A percentile compares a stretch with the other conserved stretches of the same genome.
Evolutionary conservation across 495 filamentous ascomycete species (phyloP).

Genomic region (Xanthoparmelia taractica): DNA sequence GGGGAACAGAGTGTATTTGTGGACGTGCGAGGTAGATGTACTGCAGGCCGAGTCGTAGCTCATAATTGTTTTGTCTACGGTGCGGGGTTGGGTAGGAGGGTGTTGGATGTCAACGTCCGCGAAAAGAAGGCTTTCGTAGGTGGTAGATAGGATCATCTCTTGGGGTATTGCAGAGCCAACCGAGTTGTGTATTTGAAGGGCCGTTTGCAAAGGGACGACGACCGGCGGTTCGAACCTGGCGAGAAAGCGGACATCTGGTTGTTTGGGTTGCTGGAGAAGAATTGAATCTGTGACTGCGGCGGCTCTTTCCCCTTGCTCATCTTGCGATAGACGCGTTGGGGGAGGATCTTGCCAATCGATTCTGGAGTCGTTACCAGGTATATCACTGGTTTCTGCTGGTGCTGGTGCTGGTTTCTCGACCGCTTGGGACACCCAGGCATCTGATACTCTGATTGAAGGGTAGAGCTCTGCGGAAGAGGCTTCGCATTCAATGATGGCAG

Average conservation of each 20-base stretch:
- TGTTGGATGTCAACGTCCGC: conserved; percentile 32
- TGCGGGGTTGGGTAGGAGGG: conserved; percentile 22
- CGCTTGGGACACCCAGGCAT: conserved; percentile 55
- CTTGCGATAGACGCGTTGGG: conserved; percentile 9
- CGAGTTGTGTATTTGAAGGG: conserved; percentile 57
- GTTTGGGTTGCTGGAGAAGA: conserved; percentile 40
- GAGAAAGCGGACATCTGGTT: conserved; percentile 72
- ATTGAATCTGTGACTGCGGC: conserved; percentile 26
- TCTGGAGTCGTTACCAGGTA: conserved; percentile 34
- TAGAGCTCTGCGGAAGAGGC: conserved; percentile 44
- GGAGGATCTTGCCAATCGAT: conserved; percentile 63
- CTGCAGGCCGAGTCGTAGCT: conserved; percentile 34
- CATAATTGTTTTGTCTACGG: conserved; percentile 28
- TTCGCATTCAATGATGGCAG: conserved; percentile 58
- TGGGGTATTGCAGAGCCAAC: conserved; percentile 50
- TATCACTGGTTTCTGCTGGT: conserved; percentile 35
- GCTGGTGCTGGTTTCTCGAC: conserved; percentile 43
- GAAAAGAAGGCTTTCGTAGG: conserved; percentile 62
- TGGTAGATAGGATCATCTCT: conserved; percentile 46
- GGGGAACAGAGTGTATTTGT: conserved; percentile 63
- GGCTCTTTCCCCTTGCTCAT: background rate
- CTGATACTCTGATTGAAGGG: conserved; percentile 53
- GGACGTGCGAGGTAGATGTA: conserved; percentile 40
- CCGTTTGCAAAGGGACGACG: conserved; percentile 59
- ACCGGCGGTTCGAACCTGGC: conserved; percentile 80